Evolutionary conservation across 306 rosid species (phyloP).

Genomic region (Cucumis melo): DNA sequence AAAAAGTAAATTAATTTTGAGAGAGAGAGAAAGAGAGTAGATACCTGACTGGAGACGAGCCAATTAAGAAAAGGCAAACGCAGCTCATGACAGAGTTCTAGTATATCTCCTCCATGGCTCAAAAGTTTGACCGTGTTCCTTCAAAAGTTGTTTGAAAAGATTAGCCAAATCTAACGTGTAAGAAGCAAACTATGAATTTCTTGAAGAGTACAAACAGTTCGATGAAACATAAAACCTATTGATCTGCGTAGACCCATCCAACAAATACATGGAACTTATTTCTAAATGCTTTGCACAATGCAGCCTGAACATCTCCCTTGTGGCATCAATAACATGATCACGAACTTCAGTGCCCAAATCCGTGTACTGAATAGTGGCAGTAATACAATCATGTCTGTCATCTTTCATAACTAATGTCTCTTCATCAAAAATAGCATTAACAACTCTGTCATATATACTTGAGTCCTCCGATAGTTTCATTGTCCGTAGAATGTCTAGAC

Average conservation of each 20-base stretch:
- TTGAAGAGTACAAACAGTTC: slow-evolving; percentile 9
- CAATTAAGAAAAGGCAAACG: slow-evolving; percentile 80
- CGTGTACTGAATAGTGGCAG: slow-evolving; percentile 45
- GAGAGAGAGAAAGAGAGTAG: not conserved
- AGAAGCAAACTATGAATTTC: not conserved
- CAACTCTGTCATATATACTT: slow-evolving; percentile 70
- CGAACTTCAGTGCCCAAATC: slow-evolving; percentile 70
- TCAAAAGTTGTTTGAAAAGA: slow-evolving; percentile 14
- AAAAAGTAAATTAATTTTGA: too few species aligned
- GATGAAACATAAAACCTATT: slow-evolving; percentile 43
- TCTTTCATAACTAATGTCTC: slow-evolving; percentile 45
- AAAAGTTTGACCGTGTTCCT: slow-evolving; percentile 89
- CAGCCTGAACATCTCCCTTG: slow-evolving; percentile 59
- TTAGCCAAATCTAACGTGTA: slow-evolving; percentile 13
- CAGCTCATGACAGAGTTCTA: slow-evolving; percentile 82
- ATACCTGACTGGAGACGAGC: slow-evolving; percentile 71
- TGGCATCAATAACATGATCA: slow-evolving; percentile 58
- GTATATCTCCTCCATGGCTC: slow-evolving; percentile 90
- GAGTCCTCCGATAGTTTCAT: slow-evolving; percentile 85
- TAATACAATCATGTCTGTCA: slow-evolving; percentile 35
- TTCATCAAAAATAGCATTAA: slow-evolving; percentile 75
- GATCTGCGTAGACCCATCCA: slow-evolving; percentile 59
- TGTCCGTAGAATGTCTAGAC: slow-evolving; percentile 60
- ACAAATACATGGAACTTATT: slow-evolving; percentile 49
- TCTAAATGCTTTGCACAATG: slow-evolving; percentile 87